Evolutionary conservation across 345 rosid species (phyloP).

Genomic region (Zanthoxylum bungeanum): DNA sequence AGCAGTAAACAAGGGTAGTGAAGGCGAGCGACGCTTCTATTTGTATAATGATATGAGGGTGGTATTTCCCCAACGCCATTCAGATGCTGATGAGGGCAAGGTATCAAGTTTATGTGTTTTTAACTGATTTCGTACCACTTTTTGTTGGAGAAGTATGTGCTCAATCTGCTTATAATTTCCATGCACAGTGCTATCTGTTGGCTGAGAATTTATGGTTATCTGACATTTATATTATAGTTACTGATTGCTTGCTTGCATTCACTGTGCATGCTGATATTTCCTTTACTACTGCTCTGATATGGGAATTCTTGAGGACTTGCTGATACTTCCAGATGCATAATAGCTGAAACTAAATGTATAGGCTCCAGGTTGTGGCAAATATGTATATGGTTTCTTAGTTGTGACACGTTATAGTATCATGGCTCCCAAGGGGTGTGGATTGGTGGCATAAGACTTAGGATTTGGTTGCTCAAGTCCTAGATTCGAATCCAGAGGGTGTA

Average conservation of each 20-base stretch:
- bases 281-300: not conserved
- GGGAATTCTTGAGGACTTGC: not conserved
- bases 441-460: no score
- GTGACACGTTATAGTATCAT: no score
- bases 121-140: not conserved
- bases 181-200: not conserved
- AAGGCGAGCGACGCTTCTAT: slow-evolving; percentile 41
- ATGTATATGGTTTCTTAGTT: not conserved
- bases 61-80: slow-evolving; percentile 61
- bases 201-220: not conserved
- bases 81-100: slow-evolving; percentile 63
- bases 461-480: no score
- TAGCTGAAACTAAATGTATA: not conserved
- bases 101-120: slow-evolving; percentile 20
- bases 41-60: slow-evolving; percentile 51
- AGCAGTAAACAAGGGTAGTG: slow-evolving; percentile 14
- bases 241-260: not conserved
- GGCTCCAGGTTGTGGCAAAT: not conserved
- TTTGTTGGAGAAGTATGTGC: not conserved
- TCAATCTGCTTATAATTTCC: slow-evolving; percentile 2
- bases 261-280: not conserved
- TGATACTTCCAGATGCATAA: not conserved
- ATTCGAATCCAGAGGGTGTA: no score
- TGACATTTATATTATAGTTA: no score
- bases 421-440: no score